These are phyloP conservation scores for Prasinococcaceae sp. DNA, from an alignment of 139 green algal genomes.

Conservation along the genomic window DNA sequence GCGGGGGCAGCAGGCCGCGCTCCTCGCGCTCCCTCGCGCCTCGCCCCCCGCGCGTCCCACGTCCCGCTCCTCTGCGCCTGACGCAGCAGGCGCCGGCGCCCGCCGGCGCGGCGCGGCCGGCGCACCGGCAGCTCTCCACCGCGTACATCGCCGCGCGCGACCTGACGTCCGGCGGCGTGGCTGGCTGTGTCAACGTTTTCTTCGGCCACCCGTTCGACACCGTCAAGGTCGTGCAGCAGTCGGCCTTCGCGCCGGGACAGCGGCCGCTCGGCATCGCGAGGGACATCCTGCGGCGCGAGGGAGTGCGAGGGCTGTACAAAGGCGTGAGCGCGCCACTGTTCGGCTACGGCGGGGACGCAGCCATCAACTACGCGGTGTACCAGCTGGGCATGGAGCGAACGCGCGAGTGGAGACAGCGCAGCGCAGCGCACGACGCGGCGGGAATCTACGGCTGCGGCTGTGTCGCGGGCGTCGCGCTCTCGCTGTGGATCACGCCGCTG, in stretches of 20 bases:
- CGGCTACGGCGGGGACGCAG: neutral
- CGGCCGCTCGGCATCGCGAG: too few species aligned
- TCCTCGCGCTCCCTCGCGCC: neutral
- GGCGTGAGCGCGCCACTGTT: neutral
- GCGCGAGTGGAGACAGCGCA: neutral
- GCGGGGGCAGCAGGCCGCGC: neutral
- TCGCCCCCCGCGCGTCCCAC: neutral
- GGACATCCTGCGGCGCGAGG: neutral
- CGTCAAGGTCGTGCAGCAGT: neutral
- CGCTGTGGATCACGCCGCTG: too few species aligned
- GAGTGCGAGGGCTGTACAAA: neutral
- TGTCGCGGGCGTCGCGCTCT: too few species aligned
- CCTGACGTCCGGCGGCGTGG: neutral
- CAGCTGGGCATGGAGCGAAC: neutral
- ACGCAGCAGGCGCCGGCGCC: neutral
- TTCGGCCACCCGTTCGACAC: neutral
- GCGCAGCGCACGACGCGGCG: too few species aligned
- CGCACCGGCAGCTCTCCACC: neutral
- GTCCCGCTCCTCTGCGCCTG: conserved; percentile 7
- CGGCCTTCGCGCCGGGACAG: too few species aligned
- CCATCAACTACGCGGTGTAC: neutral
- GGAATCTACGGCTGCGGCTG: too few species aligned
- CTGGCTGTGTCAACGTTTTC: neutral
- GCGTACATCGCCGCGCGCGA: neutral
- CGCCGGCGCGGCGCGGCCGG: neutral